Evolutionary conservation across 192 early-diverging fungal genomes (phyloP).

Genomic region (Blastocladiella britannica): DNA sequence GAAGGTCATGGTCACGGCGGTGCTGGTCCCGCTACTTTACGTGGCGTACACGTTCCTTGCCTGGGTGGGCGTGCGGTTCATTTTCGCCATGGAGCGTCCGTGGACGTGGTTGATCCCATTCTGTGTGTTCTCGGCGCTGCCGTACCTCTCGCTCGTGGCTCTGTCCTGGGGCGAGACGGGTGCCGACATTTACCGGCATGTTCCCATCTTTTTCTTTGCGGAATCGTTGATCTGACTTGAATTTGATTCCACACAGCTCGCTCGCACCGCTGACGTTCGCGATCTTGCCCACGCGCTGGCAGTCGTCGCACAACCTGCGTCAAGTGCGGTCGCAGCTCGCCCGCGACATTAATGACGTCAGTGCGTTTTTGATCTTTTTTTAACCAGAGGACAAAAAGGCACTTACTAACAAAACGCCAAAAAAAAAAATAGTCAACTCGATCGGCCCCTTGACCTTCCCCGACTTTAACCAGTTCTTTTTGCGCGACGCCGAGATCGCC

Average conservation of each 20-base stretch:
- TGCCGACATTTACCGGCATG: neutral
- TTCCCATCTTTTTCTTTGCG: too few relatives aligned
- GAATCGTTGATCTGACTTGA: too few relatives aligned
- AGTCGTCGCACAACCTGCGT: slow-evolving; percentile 33
- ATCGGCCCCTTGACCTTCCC: neutral
- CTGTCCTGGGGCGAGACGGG: slow-evolving; percentile 25
- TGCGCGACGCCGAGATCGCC: neutral
- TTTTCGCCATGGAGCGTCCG: slow-evolving; percentile 10
- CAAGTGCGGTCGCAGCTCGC: slow-evolving; percentile 48
- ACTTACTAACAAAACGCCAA: too few relatives aligned
- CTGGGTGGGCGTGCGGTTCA: slow-evolving; percentile 15
- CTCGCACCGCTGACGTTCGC: neutral
- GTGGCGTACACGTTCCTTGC: slow-evolving; percentile 44
- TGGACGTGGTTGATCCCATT: slow-evolving; percentile 22
- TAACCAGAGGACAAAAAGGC: too few relatives aligned
- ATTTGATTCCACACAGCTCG: slow-evolving; percentile 10
- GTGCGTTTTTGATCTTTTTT: too few relatives aligned
- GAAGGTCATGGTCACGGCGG: slow-evolving; percentile 66
- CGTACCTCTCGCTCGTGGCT: slow-evolving; percentile 50
- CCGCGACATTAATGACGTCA: slow-evolving; percentile 44
- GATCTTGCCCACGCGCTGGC: neutral
- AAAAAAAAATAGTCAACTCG: too few relatives aligned
- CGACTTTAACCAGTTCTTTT: neutral
- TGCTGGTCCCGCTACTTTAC: slow-evolving; percentile 53
- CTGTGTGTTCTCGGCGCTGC: slow-evolving; percentile 13